Conservation (phyloP, 1,139 yeast species). For the Geotrichum cucujoidarum region DNA sequence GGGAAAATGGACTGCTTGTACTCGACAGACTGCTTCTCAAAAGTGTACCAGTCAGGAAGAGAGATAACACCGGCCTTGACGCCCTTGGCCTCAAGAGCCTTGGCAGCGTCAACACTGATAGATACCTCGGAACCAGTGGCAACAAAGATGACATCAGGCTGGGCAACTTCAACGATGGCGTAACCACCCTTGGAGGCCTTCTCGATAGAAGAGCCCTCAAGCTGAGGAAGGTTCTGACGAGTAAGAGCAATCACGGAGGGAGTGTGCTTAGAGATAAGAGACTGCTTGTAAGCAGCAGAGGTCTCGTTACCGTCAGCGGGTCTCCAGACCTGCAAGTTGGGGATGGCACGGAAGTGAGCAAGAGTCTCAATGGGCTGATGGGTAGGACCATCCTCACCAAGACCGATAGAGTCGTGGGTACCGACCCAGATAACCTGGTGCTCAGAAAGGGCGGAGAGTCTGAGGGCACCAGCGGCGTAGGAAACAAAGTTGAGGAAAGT, state of each 20-base stretch:
- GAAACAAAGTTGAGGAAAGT: slow-evolving; percentile 98
- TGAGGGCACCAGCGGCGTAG: slow-evolving; percentile 95
- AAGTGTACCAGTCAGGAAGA: slow-evolving; percentile 87
- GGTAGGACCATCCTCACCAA: slow-evolving; percentile 99
- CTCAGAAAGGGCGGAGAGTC: slow-evolving; percentile 91
- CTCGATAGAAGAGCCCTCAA: slow-evolving; percentile 88
- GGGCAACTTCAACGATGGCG: slow-evolving; percentile 52
- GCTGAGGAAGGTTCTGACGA: slow-evolving; percentile 96
- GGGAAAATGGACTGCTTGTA: slow-evolving; percentile 87
- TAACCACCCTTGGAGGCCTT: slow-evolving; percentile 96
- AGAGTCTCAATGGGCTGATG: slow-evolving; percentile 99
- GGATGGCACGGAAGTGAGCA: slow-evolving; percentile 96
- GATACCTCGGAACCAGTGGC: slow-evolving; percentile 97
- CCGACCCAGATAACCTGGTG: slow-evolving; percentile 97
- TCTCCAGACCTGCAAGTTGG: slow-evolving; percentile 96
- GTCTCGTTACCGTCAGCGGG: slow-evolving; percentile 99
- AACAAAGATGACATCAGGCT: slow-evolving; percentile 75
- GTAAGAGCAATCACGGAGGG: slow-evolving; percentile 91
- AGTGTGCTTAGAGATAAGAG: slow-evolving; percentile 65
- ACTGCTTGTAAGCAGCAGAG: slow-evolving; percentile 88
- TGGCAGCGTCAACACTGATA: slow-evolving; percentile 75
- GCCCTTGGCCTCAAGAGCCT: slow-evolving; percentile 61
- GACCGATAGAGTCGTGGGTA: slow-evolving; percentile 97
- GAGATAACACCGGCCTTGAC: slow-evolving; percentile 80
- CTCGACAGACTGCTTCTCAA: slow-evolving; percentile 73